Percentiles rank a stretch among this genome's conserved stretches.
phyloP scores from a whole-genome alignment of 257 asterid species.

The Eucommia ulmoides region DNA sequence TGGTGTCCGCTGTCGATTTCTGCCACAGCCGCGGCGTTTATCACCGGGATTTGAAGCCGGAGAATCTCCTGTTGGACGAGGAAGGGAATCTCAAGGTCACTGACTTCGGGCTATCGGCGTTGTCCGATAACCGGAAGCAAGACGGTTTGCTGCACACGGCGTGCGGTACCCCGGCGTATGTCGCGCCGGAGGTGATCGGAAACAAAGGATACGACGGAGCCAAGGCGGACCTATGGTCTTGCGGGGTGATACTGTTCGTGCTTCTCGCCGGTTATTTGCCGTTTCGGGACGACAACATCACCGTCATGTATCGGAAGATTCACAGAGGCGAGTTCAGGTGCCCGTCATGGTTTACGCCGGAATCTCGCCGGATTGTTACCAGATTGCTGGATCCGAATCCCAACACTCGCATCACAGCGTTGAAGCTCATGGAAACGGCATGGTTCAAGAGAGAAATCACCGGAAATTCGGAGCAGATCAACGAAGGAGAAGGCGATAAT shows the following conservation, averaged over 20 bases:
- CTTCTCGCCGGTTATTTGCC: conserved; percentile 32
- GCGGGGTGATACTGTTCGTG: conserved; percentile 33
- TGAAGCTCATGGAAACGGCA: conserved; percentile 22
- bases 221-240: conserved; percentile 38
- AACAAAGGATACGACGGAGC: conserved; percentile 12
- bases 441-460: conserved; percentile 25
- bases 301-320: conserved; percentile 28
- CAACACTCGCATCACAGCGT: conserved; percentile 22
- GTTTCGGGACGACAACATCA: conserved; percentile 28
- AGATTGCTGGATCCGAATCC: conserved; percentile 40
- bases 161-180: conserved; percentile 12
- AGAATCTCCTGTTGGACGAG: not conserved
- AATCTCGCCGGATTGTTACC: conserved; percentile 18
- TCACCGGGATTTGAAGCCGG: not conserved
- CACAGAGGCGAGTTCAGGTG: conserved; percentile 36
- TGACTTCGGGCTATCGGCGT: not conserved
- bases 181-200: conserved; percentile 6
- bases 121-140: not conserved
- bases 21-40: not conserved
- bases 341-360: conserved; percentile 38
- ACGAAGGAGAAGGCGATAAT: conserved; percentile 6
- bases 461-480: conserved; percentile 8
- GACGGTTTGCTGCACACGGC: conserved; percentile 6
- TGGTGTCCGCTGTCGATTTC: not conserved
- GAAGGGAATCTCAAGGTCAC: not conserved